These are phyloP conservation scores for Ilyonectria mors-panacis DNA, from an alignment of 2,329 filamentous ascomycete species.

Conservation along the genomic window DNA sequence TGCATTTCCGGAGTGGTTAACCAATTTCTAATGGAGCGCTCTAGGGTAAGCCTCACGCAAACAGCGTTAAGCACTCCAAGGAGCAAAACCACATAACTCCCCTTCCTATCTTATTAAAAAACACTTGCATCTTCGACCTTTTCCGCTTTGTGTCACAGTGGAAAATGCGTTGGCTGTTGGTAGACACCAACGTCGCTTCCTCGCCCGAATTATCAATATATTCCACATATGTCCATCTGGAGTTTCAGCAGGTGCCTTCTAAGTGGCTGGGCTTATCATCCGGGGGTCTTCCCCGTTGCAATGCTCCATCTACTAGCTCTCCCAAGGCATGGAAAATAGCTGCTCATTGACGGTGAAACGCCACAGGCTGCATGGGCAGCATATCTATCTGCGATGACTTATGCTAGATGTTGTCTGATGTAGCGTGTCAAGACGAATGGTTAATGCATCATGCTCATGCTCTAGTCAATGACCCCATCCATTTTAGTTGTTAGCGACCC, in stretches of 20 bases:
- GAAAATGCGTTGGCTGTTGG: neutral
- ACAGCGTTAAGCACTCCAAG: neutral
- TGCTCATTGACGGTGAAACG: neutral
- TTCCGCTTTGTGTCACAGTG: neutral
- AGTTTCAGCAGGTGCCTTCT: neutral
- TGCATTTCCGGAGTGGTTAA: neutral
- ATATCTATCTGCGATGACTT: constrained; percentile 5
- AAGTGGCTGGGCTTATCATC: neutral
- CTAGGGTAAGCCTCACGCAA: neutral
- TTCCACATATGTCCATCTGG: constrained; percentile 1
- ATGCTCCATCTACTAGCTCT: neutral
- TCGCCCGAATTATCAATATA: neutral
- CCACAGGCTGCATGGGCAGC: neutral
- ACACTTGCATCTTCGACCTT: neutral
- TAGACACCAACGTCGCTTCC: neutral
- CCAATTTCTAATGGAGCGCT: neutral
- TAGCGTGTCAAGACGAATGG: constrained; percentile 3
- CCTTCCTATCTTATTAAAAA: constrained; percentile 3
- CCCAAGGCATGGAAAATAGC: neutral
- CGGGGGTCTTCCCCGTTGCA: neutral
- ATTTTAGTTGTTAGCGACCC: neutral
- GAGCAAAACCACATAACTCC: neutral
- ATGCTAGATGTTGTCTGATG: neutral
- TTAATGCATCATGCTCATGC: constrained; percentile 21
- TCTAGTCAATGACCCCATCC: neutral